Percentiles rank a stretch among this genome's conserved stretches.
phyloP scores from a whole-genome alignment of 768 basidiomycete genomes.

The Lactarius deliciosus region DNA sequence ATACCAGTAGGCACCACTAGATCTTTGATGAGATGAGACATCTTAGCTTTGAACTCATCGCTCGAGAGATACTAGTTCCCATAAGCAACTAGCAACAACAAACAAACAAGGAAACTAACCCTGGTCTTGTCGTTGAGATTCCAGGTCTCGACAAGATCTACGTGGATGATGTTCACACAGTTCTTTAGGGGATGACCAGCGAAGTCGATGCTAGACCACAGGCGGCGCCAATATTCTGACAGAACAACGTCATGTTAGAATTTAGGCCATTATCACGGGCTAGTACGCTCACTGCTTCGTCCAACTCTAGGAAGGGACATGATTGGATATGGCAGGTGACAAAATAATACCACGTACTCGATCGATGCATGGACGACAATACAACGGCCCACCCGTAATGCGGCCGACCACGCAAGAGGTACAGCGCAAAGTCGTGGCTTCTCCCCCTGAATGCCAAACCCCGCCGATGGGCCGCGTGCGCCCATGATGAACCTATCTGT shows the following conservation, averaged over 20 bases:
- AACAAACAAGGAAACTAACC: not conserved
- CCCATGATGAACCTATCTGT: not conserved
- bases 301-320: not conserved
- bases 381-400: constrained; percentile 2
- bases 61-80: constrained; percentile 6
- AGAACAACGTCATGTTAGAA: not conserved
- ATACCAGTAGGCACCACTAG: not conserved
- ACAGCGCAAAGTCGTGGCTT: not conserved
- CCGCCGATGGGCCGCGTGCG: not conserved
- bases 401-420: constrained; percentile 5
- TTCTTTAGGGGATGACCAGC: not conserved
- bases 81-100: not conserved
- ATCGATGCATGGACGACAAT: constrained; percentile 9
- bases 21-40: constrained; percentile 14
- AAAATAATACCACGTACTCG: not conserved
- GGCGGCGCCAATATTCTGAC: constrained; percentile 13
- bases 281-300: constrained; percentile 1
- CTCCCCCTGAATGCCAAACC: not conserved
- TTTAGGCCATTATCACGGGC: not conserved
- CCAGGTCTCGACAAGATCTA: constrained; percentile 14
- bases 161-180: constrained; percentile 13
- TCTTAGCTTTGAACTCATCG: constrained; percentile 1
- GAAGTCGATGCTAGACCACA: constrained; percentile 9
- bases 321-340: not conserved
- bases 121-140: constrained; percentile 1